Evolutionary conservation across 805 yeast genomes (phyloP).

Genomic region (Alloascoidea africana): DNA sequence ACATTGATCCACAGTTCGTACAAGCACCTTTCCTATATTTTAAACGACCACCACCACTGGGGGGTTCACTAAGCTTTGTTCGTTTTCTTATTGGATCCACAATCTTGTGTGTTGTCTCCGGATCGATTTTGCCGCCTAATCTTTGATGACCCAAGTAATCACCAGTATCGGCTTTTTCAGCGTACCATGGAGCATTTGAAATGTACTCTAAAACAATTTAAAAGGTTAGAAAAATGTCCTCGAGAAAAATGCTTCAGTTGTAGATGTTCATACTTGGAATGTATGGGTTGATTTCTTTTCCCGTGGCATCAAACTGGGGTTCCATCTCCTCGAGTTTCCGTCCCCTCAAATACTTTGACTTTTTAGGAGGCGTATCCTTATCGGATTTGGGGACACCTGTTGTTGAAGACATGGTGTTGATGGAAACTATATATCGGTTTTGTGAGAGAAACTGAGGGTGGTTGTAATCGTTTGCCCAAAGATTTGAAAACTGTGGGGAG

Average conservation of each 20-base stretch:
- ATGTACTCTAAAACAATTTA: constrained; percentile 10
- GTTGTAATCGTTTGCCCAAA: too few species aligned
- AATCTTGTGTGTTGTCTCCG: constrained; percentile 22
- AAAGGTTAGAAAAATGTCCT: neutral
- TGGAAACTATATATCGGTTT: too few species aligned
- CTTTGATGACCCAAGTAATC: constrained; percentile 50
- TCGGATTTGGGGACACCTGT: too few species aligned
- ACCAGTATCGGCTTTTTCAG: constrained; percentile 11
- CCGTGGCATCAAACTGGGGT: constrained; percentile 17
- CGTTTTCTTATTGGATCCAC: constrained; percentile 28
- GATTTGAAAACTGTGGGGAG: too few species aligned
- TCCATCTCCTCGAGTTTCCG: constrained; percentile 4
- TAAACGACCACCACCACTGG: constrained; percentile 14
- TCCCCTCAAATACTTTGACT: neutral
- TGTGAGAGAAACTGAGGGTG: too few species aligned
- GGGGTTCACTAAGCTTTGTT: constrained; percentile 6
- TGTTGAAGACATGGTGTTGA: too few species aligned
- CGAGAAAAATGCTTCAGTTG: constrained; percentile 3
- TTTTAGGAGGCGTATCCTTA: too few species aligned
- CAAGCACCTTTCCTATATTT: constrained; percentile 27
- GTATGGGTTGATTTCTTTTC: constrained; percentile 20
- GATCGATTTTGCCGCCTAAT: constrained; percentile 9
- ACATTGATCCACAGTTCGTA: constrained; percentile 40
- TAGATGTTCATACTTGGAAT: constrained; percentile 13
- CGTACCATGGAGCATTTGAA: constrained; percentile 24